A percentile compares a stretch with the other conserved stretches of the same genome.
Conservation (phyloP, 352 stramenopile genomes). For the Pythium pectinolyticum region DNA sequence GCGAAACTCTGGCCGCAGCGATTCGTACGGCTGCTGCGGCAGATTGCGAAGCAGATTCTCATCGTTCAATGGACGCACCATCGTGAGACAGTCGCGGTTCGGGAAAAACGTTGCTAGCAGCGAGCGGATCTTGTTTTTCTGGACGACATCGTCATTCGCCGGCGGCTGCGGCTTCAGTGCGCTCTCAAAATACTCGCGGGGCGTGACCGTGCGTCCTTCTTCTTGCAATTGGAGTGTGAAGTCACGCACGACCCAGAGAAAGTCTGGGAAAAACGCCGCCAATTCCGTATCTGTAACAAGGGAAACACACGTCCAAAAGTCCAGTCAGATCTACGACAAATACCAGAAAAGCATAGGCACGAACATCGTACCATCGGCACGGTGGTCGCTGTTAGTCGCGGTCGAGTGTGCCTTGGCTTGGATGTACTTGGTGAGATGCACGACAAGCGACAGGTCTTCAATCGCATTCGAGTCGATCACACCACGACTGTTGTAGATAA, state of each 20-base stretch:
- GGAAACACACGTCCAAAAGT: background rate
- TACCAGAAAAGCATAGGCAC: slow-evolving; percentile 18
- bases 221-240: slow-evolving; percentile 87
- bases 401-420: slow-evolving; percentile 51
- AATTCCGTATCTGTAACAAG: slow-evolving; percentile 32
- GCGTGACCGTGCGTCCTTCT: slow-evolving; percentile 82
- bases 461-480: slow-evolving; percentile 90
- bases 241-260: slow-evolving; percentile 91
- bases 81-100: slow-evolving; percentile 85
- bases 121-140: slow-evolving; percentile 81
- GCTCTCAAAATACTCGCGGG: slow-evolving; percentile 88
- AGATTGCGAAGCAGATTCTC: slow-evolving; percentile 81
- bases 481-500: slow-evolving; percentile 92
- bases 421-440: slow-evolving; percentile 90
- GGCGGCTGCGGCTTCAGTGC: slow-evolving; percentile 78
- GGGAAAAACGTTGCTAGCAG: slow-evolving; percentile 83
- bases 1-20: slow-evolving; percentile 82
- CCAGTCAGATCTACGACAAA: background rate
- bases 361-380: slow-evolving; percentile 36
- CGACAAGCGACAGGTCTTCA: slow-evolving; percentile 89
- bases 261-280: slow-evolving; percentile 71
- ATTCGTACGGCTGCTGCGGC: slow-evolving; percentile 63
- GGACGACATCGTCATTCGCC: slow-evolving; percentile 69
- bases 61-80: slow-evolving; percentile 86
- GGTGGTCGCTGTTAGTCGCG: slow-evolving; percentile 15